Percentiles rank a stretch among this genome's conserved stretches.
Evolutionary conservation across 768 basidiomycete genomes (phyloP).

Genomic region (Amylocystis lapponica): DNA sequence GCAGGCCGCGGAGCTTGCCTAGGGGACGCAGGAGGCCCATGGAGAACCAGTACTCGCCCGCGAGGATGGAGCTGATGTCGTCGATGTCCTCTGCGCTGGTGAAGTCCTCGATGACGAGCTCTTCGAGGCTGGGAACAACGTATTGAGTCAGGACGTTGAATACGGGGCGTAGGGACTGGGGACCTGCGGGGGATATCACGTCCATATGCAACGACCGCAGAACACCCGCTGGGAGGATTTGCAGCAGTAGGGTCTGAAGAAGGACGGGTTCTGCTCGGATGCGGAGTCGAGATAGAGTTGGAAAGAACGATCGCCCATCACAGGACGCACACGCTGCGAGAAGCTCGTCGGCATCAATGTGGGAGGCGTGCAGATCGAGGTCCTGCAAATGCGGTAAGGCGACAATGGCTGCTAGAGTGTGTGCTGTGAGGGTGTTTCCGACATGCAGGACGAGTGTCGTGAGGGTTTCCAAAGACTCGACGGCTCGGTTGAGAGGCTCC

Average conservation of each 20-base stretch:
- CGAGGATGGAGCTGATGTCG: background rate
- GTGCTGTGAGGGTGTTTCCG: slow-evolving; percentile 9
- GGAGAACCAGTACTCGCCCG: slow-evolving; percentile 11
- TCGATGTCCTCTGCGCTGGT: slow-evolving; percentile 4
- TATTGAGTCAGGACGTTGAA: slow-evolving; percentile 17
- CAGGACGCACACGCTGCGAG: background rate
- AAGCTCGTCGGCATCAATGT: slow-evolving; percentile 13
- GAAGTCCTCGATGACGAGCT: slow-evolving; percentile 15
- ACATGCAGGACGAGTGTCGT: slow-evolving; percentile 12
- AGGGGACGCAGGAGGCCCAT: slow-evolving; percentile 22
- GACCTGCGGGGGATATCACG: slow-evolving; percentile 8
- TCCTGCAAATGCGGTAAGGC: slow-evolving; percentile 13
- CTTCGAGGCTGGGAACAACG: slow-evolving; percentile 12
- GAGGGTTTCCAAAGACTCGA: slow-evolving; percentile 10
- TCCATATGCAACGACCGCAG: slow-evolving; percentile 15
- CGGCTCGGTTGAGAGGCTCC: slow-evolving; percentile 2
- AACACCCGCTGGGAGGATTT: slow-evolving; percentile 7
- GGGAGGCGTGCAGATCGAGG: slow-evolving; percentile 16
- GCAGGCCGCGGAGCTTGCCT: slow-evolving; percentile 16
- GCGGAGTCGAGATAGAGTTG: no score
- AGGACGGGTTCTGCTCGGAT: slow-evolving; percentile 12
- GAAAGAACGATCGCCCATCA: slow-evolving; percentile 8
- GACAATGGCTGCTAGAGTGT: slow-evolving; percentile 14
- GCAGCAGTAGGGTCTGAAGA: slow-evolving; percentile 9
- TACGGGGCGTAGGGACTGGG: slow-evolving; percentile 7